phyloP scores from a whole-genome alignment of 1,139 yeast genomes.

The Geotrichum siamense region DNA sequence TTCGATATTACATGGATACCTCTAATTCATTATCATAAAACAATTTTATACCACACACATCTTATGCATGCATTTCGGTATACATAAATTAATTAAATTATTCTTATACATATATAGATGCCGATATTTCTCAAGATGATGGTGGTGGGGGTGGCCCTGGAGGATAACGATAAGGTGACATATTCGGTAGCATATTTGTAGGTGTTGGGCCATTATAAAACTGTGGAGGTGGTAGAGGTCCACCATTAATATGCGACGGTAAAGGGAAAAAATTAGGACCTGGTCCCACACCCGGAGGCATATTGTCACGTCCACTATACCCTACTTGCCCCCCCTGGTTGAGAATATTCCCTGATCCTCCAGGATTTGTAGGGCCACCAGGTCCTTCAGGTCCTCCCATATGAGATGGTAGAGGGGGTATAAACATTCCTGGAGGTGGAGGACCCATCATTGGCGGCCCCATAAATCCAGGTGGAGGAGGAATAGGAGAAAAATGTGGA shows the following conservation, averaged over 20 bases:
- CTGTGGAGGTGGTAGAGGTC: slow-evolving; percentile 1
- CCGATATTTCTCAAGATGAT: no score
- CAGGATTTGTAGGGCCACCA: no score
- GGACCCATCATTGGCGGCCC: slow-evolving; percentile 16
- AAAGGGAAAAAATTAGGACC: slow-evolving; percentile 4
- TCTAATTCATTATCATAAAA: no score
- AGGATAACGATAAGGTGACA: slow-evolving; percentile 1
- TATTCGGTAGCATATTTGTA: slow-evolving; percentile 6
- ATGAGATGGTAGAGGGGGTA: slow-evolving; percentile 11
- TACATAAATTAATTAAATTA: no score
- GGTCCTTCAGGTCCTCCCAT: not conserved
- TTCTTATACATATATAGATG: no score
- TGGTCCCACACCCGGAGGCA: no score
- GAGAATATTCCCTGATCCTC: no score
- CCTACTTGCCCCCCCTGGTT: no score
- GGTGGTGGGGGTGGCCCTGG: slow-evolving; percentile 1
- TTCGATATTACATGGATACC: no score
- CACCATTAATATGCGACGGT: not conserved
- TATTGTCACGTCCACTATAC: no score
- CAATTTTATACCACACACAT: no score
- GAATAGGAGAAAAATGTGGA: not conserved
- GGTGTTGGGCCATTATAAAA: slow-evolving; percentile 7
- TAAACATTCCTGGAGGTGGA: slow-evolving; percentile 15
- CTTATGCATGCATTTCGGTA: no score
- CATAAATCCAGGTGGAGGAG: slow-evolving; percentile 7